These are phyloP conservation scores for Persicaria tinctoria DNA, from an alignment of 148 eudicot species.

Conservation along the genomic window DNA sequence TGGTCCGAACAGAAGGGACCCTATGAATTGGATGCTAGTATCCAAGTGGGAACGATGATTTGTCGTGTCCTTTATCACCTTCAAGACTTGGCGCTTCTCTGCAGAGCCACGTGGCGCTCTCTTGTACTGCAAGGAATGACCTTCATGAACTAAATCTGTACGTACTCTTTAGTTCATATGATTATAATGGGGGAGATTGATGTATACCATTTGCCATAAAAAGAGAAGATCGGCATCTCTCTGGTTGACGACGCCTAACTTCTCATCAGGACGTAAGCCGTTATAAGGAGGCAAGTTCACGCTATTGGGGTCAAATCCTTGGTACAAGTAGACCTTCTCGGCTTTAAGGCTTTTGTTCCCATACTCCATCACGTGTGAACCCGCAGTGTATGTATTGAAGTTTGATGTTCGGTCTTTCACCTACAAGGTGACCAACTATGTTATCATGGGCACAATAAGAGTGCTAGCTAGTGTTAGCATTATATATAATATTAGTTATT, in stretches of 20 bases:
- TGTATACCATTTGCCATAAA: slow-evolving; percentile 60
- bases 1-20: slow-evolving; percentile 55
- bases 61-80: slow-evolving; percentile 47
- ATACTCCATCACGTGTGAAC: slow-evolving; percentile 92
- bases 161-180: not conserved
- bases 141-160: not conserved
- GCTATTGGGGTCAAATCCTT: slow-evolving; percentile 36
- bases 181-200: not conserved
- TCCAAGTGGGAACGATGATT: slow-evolving; percentile 60
- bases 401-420: slow-evolving; percentile 81
- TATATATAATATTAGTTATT: too few species aligned
- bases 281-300: slow-evolving; percentile 55
- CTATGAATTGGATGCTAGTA: slow-evolving; percentile 54
- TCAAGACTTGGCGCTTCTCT: slow-evolving; percentile 35
- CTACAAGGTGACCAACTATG: slow-evolving; percentile 20
- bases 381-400: slow-evolving; percentile 39
- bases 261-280: slow-evolving; percentile 15
- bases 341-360: slow-evolving; percentile 59
- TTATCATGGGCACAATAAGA: not conserved
- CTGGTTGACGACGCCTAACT: slow-evolving; percentile 69
- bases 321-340: slow-evolving; percentile 46
- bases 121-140: slow-evolving; percentile 35
- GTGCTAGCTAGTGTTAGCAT: not conserved
- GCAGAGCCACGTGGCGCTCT: slow-evolving; percentile 26
- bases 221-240: slow-evolving; percentile 84